phyloP scores from a whole-genome alignment of 2,329 filamentous ascomycete species.

The Penicillium sp. region DNA sequence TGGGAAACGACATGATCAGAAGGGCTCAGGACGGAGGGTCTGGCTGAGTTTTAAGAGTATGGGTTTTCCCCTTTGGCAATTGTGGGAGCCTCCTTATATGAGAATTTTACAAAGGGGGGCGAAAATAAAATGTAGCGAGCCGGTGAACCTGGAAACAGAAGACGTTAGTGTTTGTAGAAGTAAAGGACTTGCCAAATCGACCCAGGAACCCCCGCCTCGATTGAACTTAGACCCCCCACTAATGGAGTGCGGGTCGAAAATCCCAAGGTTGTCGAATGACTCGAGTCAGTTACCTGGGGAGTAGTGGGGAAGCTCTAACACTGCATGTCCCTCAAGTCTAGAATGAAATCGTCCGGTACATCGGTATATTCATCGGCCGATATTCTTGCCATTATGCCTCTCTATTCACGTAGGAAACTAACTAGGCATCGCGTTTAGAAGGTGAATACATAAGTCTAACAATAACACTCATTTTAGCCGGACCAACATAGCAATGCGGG shows the following conservation, averaged over 20 bases:
- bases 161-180: too few relatives aligned
- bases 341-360: not conserved
- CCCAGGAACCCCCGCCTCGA: not conserved
- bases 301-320: not conserved
- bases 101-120: not conserved
- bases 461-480: not conserved
- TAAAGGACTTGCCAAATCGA: not conserved
- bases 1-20: slow-evolving; percentile 22
- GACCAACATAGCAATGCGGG: not conserved
- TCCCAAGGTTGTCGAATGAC: not conserved
- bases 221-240: not conserved
- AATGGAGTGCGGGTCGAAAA: not conserved
- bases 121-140: not conserved
- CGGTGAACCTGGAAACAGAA: too few relatives aligned
- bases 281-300: not conserved
- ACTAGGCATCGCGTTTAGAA: not conserved
- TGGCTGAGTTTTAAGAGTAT: not conserved
- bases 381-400: not conserved
- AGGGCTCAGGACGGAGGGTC: not conserved
- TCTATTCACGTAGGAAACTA: not conserved
- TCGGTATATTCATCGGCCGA: slow-evolving; percentile 2
- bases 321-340: not conserved
- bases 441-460: not conserved
- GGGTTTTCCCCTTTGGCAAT: too few relatives aligned
- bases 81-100: not conserved